These are phyloP conservation scores for Ophiorrhiza pumila DNA, from an alignment of 257 asterid genomes.

Conservation along the genomic window DNA sequence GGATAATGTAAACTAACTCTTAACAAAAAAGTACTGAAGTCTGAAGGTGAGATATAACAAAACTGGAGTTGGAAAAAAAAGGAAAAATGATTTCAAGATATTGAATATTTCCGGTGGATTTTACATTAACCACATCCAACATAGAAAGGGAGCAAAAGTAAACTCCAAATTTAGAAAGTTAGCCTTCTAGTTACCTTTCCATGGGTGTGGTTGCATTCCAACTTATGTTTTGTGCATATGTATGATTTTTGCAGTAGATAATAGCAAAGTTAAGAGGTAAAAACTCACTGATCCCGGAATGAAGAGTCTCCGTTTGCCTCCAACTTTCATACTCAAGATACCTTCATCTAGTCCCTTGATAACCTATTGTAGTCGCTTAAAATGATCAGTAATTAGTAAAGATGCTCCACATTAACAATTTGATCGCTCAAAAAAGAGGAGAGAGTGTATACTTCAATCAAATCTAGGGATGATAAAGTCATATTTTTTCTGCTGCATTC, in stretches of 20 bases:
- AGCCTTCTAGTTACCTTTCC: background rate
- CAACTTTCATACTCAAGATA: slow-evolving; percentile 83
- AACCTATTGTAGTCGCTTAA: slow-evolving; percentile 43
- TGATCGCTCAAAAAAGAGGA: background rate
- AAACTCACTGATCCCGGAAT: slow-evolving; percentile 87
- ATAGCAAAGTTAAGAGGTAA: background rate
- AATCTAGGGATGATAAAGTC: background rate
- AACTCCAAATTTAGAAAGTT: background rate
- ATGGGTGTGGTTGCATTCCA: background rate
- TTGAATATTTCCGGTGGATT: background rate
- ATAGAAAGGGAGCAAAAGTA: too few species aligned
- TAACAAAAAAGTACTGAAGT: too few species aligned
- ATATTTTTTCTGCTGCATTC: background rate
- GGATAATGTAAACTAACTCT: too few species aligned
- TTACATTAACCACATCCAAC: background rate
- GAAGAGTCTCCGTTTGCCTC: slow-evolving; percentile 87
- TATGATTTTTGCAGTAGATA: background rate
- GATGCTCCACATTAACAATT: background rate
- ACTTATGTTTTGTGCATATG: background rate
- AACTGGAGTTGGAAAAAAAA: background rate
- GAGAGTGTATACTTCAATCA: background rate
- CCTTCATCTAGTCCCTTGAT: slow-evolving; percentile 99
- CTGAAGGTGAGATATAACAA: background rate
- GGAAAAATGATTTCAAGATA: background rate
- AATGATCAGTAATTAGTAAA: background rate